phyloP scores from a whole-genome alignment of 2,329 filamentous ascomycete genomes.

The Monilinia aucupariae region DNA sequence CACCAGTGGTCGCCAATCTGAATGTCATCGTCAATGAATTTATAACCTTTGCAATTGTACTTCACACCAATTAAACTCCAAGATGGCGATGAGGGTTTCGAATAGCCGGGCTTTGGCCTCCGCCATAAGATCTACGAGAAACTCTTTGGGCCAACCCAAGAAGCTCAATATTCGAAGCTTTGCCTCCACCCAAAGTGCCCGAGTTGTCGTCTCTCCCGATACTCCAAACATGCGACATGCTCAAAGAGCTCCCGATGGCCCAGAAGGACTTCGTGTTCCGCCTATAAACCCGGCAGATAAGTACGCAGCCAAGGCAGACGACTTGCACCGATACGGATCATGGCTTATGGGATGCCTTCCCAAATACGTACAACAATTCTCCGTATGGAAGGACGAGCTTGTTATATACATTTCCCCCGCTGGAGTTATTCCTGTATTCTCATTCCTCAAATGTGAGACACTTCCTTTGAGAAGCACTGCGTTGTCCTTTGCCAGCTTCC shows the following conservation, averaged over 20 bases:
- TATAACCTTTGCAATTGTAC: slow-evolving; percentile 31
- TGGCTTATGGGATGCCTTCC: slow-evolving; percentile 96
- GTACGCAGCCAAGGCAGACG: slow-evolving; percentile 78
- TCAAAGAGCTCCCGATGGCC: slow-evolving; percentile 41
- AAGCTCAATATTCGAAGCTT: slow-evolving; percentile 32
- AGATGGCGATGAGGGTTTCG: slow-evolving; percentile 57
- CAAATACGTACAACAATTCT: slow-evolving; percentile 98
- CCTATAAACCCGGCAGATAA: slow-evolving; percentile 91
- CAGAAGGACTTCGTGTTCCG: slow-evolving; percentile 65
- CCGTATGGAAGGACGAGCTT: slow-evolving; percentile 98
- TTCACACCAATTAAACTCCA: slow-evolving; percentile 34
- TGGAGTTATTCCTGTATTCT: slow-evolving; percentile 85
- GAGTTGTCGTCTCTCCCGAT: slow-evolving; percentile 47
- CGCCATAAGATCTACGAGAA: slow-evolving; percentile 49
- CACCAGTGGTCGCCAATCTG: slow-evolving; percentile 5
- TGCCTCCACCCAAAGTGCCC: slow-evolving; percentile 37
- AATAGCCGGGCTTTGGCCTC: slow-evolving; percentile 52
- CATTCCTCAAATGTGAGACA: slow-evolving; percentile 70
- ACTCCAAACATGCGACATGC: slow-evolving; percentile 63
- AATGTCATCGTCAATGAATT: slow-evolving; percentile 16
- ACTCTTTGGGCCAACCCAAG: slow-evolving; percentile 28
- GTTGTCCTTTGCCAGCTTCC: neutral
- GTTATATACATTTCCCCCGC: slow-evolving; percentile 86
- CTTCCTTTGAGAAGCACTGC: neutral
- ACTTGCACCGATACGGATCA: slow-evolving; percentile 88